These are phyloP conservation scores for Pulveroboletus sp. DNA, from an alignment of 768 basidiomycete species.

Conservation along the genomic window DNA sequence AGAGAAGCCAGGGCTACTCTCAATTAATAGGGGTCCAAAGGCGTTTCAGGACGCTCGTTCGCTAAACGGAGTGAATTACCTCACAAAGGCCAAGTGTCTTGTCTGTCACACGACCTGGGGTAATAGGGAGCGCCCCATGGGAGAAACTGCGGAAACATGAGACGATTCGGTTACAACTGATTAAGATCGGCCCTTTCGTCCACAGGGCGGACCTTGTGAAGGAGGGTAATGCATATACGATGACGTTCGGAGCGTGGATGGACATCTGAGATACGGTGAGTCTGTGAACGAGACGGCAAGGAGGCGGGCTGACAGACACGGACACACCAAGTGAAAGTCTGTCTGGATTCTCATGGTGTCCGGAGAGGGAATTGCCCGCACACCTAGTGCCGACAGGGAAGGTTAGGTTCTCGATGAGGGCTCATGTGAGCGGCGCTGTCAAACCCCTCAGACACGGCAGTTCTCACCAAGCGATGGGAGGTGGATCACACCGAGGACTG, in stretches of 20 bases:
- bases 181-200: constrained; percentile 11
- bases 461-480: constrained; percentile 5
- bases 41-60: not conserved
- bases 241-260: constrained; percentile 13
- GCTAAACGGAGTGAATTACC: constrained; percentile 8
- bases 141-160: constrained; percentile 19
- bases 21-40: constrained; percentile 8
- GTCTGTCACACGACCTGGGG: constrained; percentile 28
- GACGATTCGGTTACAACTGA: constrained; percentile 7
- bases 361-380: constrained; percentile 3
- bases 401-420: constrained; percentile 12
- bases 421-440: constrained; percentile 13
- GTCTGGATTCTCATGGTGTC: constrained; percentile 14
- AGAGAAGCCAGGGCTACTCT: constrained; percentile 1
- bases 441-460: not conserved
- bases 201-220: constrained; percentile 26
- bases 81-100: constrained; percentile 4
- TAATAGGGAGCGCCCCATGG: constrained; percentile 25
- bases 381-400: constrained; percentile 1
- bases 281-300: constrained; percentile 15
- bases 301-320: constrained; percentile 6
- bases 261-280: constrained; percentile 1
- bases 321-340: constrained; percentile 5
- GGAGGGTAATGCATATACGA: constrained; percentile 12
- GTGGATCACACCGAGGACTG: not conserved